These are phyloP conservation scores for Lineolata rhizophorae DNA, from an alignment of 495 filamentous ascomycete species.

Conservation along the genomic window DNA sequence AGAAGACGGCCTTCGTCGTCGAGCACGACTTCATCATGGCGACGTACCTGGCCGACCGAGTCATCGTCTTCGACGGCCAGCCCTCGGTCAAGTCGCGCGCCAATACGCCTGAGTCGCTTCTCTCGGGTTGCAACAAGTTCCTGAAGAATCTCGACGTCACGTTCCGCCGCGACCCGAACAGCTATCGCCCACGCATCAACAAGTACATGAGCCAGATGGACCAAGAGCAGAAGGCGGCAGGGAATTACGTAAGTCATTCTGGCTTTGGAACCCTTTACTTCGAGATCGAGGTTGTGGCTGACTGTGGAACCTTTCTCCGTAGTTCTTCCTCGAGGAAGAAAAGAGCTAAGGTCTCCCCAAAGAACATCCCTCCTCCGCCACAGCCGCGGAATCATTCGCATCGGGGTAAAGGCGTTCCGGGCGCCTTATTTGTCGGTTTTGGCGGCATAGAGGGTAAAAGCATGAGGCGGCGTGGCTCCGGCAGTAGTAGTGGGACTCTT, in stretches of 20 bases:
- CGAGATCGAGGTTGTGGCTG: no score
- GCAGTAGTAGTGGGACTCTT: no score
- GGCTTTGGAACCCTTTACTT: no score
- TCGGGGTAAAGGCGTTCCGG: no score
- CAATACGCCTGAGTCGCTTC: constrained; percentile 71
- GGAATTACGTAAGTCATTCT: constrained; percentile 61
- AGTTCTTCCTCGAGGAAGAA: no score
- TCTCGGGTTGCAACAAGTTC: constrained; percentile 94
- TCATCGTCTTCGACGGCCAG: constrained; percentile 93
- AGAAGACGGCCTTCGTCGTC: constrained; percentile 97
- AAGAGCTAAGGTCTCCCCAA: constrained; percentile 1
- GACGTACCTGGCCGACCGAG: constrained; percentile 87
- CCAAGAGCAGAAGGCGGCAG: constrained; percentile 83
- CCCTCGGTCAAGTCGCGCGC: constrained; percentile 74
- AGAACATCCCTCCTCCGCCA: neutral
- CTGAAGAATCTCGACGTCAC: constrained; percentile 90
- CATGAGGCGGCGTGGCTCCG: no score
- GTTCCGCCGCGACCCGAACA: constrained; percentile 92
- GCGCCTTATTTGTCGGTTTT: no score
- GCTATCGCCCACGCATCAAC: constrained; percentile 93
- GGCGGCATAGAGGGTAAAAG: no score
- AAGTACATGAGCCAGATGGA: constrained; percentile 88
- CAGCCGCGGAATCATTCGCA: no score
- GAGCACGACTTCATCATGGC: constrained; percentile 99
- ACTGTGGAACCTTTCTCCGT: no score